phyloP scores from a whole-genome alignment of 139 green algal genomes.

The Chlamydomonas incerta region DNA sequence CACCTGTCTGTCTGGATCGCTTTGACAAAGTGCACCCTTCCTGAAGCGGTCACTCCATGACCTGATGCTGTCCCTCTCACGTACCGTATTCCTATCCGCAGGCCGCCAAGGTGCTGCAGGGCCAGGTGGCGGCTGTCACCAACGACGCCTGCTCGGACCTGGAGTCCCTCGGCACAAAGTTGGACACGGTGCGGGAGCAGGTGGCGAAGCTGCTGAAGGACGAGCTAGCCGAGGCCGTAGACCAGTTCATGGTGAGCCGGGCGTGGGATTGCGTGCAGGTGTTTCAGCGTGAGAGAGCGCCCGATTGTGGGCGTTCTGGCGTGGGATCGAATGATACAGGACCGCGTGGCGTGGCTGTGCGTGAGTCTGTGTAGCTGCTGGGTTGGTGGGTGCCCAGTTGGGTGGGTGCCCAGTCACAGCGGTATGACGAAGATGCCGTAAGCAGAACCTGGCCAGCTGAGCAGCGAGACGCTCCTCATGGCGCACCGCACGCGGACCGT shows the following conservation, averaged over 20 bases:
- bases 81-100: not conserved
- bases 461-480: too few relatives aligned
- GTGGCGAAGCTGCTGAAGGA: not conserved
- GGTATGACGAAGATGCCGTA: too few relatives aligned
- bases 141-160: not conserved
- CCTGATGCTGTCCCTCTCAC: not conserved
- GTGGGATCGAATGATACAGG: too few relatives aligned
- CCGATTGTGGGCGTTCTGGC: not conserved
- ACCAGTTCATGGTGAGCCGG: constrained; percentile 23
- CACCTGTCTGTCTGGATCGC: not conserved
- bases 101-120: not conserved
- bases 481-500: not conserved
- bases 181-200: not conserved
- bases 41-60: too few relatives aligned
- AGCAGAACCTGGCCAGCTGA: too few relatives aligned
- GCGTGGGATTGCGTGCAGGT: not conserved
- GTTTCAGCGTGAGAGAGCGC: not conserved
- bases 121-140: not conserved
- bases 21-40: too few relatives aligned
- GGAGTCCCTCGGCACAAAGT: not conserved
- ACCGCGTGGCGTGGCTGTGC: too few relatives aligned
- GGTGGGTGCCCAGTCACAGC: too few relatives aligned
- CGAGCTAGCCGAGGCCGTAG: not conserved
- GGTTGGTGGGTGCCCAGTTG: too few relatives aligned
- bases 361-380: too few relatives aligned